Evolutionary conservation across 2,329 filamentous ascomycete species (phyloP), one percentile per base, ranked within the genome.

Genomic region (Colletotrichum aenigma): DNA sequence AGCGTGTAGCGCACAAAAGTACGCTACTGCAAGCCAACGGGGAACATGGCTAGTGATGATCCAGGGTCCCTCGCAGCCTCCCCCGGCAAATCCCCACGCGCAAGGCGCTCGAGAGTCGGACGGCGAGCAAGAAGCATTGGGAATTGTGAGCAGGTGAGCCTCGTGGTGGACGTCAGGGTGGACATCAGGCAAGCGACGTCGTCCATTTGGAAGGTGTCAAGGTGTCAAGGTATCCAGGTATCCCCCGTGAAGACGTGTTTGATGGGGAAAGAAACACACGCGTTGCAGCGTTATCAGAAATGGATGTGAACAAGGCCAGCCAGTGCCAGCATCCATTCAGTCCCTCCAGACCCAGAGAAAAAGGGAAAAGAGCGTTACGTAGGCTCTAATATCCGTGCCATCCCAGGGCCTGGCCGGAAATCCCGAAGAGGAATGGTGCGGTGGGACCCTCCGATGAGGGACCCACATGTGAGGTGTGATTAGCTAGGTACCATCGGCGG

Each of bases 351-450:
- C 16, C 32, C 24, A 52, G 62, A 18, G 21, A n/a, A 32, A 43
- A 34, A 65, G 28, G 28, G 48, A 34, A 70, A 36, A 30, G 62
- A 75, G 64, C 26, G 70, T 68, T 75, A 75, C 73, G 73, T 75
- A 73, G 55, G 70, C 73, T 36, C 56, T 68, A 64, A 58, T 75
- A 68, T 64, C 62, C 28, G 73, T 75, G 73, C 73, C 56, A 68
- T 65, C 73, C 73, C n/a, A n/a, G 64, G 34, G 32, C 70, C 69
- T 75, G 70, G 18, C 26, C 64, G 52, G 66, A 38, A 48, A 32
- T 66, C 67, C 67, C 36, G 61, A 66, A 66, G 12, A 8, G 36
- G 67, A 15, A 70, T 38, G 61, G 67, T 28, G 60, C 26, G 10
- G 34, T 74, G 60, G 34, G 18, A 34, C 15, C 56, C 43, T 62